A percentile compares a stretch with the other conserved stretches of the same genome.
phyloP scores from a whole-genome alignment of 805 yeast species.

The Candida dajiaensis region DNA sequence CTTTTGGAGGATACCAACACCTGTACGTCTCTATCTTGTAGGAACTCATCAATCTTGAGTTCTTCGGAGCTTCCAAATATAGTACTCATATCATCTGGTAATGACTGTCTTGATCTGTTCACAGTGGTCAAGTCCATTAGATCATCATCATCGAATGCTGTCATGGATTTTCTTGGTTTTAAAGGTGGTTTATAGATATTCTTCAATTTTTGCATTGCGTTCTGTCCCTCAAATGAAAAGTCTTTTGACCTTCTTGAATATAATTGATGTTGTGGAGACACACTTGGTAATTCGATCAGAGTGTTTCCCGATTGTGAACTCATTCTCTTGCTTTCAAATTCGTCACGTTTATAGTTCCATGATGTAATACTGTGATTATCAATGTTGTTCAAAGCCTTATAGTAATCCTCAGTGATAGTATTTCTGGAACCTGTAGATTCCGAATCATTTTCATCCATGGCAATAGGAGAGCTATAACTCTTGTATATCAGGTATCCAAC shows the following conservation, averaged over 20 bases:
- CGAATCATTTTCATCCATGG: slow-evolving; percentile 2
- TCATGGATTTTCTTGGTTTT: background rate
- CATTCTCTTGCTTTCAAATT: slow-evolving; percentile 9
- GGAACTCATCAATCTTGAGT: slow-evolving; percentile 34
- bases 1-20: slow-evolving; percentile 64
- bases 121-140: slow-evolving; percentile 9
- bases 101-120: slow-evolving; percentile 11
- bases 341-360: slow-evolving; percentile 22
- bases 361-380: slow-evolving; percentile 22
- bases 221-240: slow-evolving; percentile 6
- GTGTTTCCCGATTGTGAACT: background rate
- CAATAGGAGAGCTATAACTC: slow-evolving; percentile 1
- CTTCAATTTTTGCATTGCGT: slow-evolving; percentile 2
- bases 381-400: slow-evolving; percentile 14
- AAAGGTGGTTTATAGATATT: slow-evolving; percentile 3
- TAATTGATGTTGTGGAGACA: slow-evolving; percentile 3
- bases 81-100: slow-evolving; percentile 1
- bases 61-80: slow-evolving; percentile 9
- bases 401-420: slow-evolving; percentile 12
- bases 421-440: slow-evolving; percentile 2
- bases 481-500: slow-evolving; percentile 1
- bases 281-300: background rate
- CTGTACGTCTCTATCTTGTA: slow-evolving; percentile 58
- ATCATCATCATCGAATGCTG: slow-evolving; percentile 13
- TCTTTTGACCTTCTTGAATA: slow-evolving; percentile 3